phyloP scores from a whole-genome alignment of 805 yeast genomes.

The Metschnikowia cubensis region DNA sequence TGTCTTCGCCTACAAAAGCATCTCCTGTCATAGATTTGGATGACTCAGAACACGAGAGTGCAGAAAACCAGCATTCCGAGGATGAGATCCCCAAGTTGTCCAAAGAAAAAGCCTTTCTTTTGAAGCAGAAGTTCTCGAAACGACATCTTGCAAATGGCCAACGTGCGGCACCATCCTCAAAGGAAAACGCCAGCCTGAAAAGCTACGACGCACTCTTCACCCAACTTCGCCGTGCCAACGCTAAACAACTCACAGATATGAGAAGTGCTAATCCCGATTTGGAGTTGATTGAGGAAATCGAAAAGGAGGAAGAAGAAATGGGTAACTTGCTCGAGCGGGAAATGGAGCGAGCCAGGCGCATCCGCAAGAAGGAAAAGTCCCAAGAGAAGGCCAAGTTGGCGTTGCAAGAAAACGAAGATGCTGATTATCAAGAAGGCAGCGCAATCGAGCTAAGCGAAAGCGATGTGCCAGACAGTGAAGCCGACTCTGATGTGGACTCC shows the following conservation, averaged over 20 bases:
- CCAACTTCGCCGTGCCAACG: conserved; percentile 41
- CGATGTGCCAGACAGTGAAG: conserved; percentile 21
- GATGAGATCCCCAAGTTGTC: conserved; percentile 28
- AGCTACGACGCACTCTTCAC: conserved; percentile 27
- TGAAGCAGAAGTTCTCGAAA: conserved; percentile 31
- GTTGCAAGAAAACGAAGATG: conserved; percentile 14
- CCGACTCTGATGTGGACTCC: neutral
- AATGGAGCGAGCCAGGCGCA: conserved; percentile 43
- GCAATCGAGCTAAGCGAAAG: conserved; percentile 12
- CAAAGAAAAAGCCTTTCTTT: conserved; percentile 29
- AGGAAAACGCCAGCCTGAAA: conserved; percentile 1
- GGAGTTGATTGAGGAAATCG: conserved; percentile 33
- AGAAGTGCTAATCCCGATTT: conserved; percentile 21
- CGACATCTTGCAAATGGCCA: conserved; percentile 14
- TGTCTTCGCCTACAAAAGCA: conserved; percentile 24
- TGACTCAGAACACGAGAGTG: conserved; percentile 24
- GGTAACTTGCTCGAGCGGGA: conserved; percentile 47
- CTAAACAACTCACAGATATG: conserved; percentile 37
- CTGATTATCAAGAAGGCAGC: conserved; percentile 13
- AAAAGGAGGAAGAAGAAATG: conserved; percentile 42
- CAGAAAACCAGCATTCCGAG: conserved; percentile 3
- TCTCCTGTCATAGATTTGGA: conserved; percentile 23
- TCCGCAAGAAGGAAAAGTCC: conserved; percentile 41
- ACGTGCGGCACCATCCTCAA: conserved; percentile 2
- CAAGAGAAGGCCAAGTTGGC: conserved; percentile 36